Conservation (phyloP, 192 early-diverging fungal genomes). For the Backusella psychrophila region DNA sequence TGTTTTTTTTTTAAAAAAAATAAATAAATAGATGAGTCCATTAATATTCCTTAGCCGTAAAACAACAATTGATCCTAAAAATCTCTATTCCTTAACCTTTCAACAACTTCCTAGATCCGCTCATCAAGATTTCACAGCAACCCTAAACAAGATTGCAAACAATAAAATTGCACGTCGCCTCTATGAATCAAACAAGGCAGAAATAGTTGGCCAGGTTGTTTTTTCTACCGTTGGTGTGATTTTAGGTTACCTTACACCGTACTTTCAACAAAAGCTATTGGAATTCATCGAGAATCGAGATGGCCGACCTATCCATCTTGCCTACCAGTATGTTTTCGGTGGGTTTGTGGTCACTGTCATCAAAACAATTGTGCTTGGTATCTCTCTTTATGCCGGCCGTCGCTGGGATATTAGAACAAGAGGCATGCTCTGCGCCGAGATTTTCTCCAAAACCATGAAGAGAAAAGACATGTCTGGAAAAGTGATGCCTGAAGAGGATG, state of each 20-base stretch:
- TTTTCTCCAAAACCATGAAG: conserved; percentile 57
- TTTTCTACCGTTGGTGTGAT: conserved; percentile 11
- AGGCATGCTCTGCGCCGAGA: conserved; percentile 57
- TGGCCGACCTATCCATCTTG: conserved; percentile 30
- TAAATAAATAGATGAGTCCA: conserved; percentile 14
- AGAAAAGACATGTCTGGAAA: conserved; percentile 59
- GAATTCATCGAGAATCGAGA: conserved; percentile 37
- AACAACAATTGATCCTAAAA: neutral
- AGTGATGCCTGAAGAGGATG: conserved; percentile 25
- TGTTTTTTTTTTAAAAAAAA: neutral
- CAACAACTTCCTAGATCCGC: conserved; percentile 15
- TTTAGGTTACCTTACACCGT: conserved; percentile 41
- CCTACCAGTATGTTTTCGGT: conserved; percentile 56
- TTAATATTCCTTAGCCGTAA: conserved; percentile 14
- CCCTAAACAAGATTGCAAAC: neutral
- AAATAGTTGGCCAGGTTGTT: conserved; percentile 15
- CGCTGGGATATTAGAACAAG: conserved; percentile 45
- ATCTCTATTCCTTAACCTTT: conserved; percentile 19
- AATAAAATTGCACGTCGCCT: conserved; percentile 12
- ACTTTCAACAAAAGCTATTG: conserved; percentile 43
- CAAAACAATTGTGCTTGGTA: conserved; percentile 18
- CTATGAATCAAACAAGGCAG: conserved; percentile 5
- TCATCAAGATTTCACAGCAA: conserved; percentile 15
- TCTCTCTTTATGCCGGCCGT: conserved; percentile 44
- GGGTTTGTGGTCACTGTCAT: conserved; percentile 38